These are phyloP conservation scores for Erodium moschatum DNA, from an alignment of 441 rosid species.

Conservation along the genomic window DNA sequence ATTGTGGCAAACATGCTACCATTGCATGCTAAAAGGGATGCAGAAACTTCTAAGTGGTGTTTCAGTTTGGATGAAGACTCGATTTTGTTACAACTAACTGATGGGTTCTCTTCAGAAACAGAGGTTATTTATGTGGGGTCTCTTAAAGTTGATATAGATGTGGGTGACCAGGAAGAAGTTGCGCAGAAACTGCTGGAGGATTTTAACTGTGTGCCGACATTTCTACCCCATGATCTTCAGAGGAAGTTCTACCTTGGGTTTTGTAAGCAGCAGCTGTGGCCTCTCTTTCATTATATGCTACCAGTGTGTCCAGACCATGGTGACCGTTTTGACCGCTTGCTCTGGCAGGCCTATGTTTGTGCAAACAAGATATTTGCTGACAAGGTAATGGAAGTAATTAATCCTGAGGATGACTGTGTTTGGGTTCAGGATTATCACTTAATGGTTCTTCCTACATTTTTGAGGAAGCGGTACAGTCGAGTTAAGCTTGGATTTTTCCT, in stretches of 20 bases:
- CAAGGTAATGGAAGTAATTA: slow-evolving; percentile 77
- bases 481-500: slow-evolving; percentile 72
- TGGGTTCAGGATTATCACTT: slow-evolving; percentile 79
- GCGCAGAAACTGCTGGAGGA: slow-evolving; percentile 54
- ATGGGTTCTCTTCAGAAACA: slow-evolving; percentile 59
- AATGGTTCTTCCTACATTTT: slow-evolving; percentile 79
- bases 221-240: slow-evolving; percentile 63
- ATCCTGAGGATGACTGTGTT: slow-evolving; percentile 62
- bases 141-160: slow-evolving; percentile 58
- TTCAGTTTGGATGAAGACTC: slow-evolving; percentile 61
- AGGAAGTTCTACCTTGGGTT: slow-evolving; percentile 72
- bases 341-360: slow-evolving; percentile 87
- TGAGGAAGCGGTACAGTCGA: slow-evolving; percentile 59
- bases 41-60: slow-evolving; percentile 48
- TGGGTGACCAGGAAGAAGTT: slow-evolving; percentile 67
- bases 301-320: slow-evolving; percentile 89
- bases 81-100: slow-evolving; percentile 50
- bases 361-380: slow-evolving; percentile 85
- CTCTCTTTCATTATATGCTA: slow-evolving; percentile 89
- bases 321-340: slow-evolving; percentile 67
- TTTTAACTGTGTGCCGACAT: slow-evolving; percentile 75
- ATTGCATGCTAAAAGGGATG: slow-evolving; percentile 51
- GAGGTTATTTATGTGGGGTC: slow-evolving; percentile 79
- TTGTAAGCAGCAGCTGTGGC: slow-evolving; percentile 90
- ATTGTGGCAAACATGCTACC: slow-evolving; percentile 78